These are phyloP conservation scores for Neonectria magnoliae DNA, from an alignment of 2,329 filamentous ascomycete species.

Conservation along the genomic window DNA sequence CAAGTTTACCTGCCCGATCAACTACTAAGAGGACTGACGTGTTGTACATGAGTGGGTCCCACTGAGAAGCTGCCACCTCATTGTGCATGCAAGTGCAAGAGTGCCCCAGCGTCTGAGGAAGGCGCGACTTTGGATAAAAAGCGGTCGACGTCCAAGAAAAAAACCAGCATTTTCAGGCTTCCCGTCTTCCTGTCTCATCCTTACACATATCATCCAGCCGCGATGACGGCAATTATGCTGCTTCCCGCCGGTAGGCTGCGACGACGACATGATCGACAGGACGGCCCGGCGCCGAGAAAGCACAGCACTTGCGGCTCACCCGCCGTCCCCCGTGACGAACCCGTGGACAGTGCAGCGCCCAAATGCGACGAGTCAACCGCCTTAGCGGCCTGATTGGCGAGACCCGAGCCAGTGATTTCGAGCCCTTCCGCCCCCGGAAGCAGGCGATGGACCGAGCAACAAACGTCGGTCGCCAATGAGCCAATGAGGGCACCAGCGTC, in stretches of 20 bases:
- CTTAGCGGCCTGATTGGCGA: conserved; percentile 40
- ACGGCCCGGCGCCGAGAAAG: conserved; percentile 9
- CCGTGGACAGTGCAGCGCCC: conserved; percentile 40
- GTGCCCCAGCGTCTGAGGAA: conserved; percentile 28
- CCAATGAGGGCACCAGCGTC: conserved; percentile 30
- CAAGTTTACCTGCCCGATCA: not conserved
- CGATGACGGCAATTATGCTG: not conserved
- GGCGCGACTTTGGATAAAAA: conserved; percentile 35
- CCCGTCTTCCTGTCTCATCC: conserved; percentile 2
- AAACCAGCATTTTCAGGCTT: not conserved
- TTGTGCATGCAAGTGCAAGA: conserved; percentile 40
- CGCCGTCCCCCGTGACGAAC: conserved; percentile 36
- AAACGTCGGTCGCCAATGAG: conserved; percentile 27
- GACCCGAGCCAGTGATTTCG: conserved; percentile 28
- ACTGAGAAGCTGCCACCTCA: conserved; percentile 42
- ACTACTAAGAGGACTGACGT: conserved; percentile 27
- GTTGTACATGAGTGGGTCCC: conserved; percentile 42
- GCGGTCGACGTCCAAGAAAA: conserved; percentile 12
- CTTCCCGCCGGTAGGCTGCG: not conserved
- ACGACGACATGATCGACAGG: conserved; percentile 5
- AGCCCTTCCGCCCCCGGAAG: conserved; percentile 21
- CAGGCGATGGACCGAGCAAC: conserved; percentile 22
- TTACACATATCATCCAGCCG: not conserved
- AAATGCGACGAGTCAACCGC: conserved; percentile 39
- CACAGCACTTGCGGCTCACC: conserved; percentile 21